Base-by-base conservation (phyloP, 164 flowering plant genomes). In the Cinnamomum chago region DNA sequence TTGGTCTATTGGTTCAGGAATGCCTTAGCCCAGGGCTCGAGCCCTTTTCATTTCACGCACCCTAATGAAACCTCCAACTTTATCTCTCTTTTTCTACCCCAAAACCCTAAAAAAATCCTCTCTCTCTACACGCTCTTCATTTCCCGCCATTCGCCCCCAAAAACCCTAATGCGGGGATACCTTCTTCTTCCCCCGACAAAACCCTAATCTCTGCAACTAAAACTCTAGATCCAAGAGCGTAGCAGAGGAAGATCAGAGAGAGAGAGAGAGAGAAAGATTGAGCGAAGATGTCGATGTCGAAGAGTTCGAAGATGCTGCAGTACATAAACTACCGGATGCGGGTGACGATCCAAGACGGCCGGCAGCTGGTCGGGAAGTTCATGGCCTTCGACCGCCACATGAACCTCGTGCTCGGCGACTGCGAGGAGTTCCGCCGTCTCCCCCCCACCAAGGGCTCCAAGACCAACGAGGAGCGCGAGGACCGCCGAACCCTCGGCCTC, bases 321-420 rank as follows among this genome's bases (percentile, higher is more conserved):
- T 91, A 84, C 85, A 91, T 95, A 76, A 95, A 95, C 86, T 95
- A 95, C 86, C 78, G 98, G 64, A 95, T 95, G 98, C 90, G 98
- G 1, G 98, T 95, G 35, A 92, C 97, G 20, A 93, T 95, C 87
- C 97, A 91, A 33, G 98, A 95, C 78, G 98, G 98, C 17, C 95
- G 98, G 6, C 97, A 95, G 68, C 91, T 95, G 28, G 86, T 95
- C 71, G 98, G 98, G 0, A 95, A 95, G 76, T 95, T 95, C 85
- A 95, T 95, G 98, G 98, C 98, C 71, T 93, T 93, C 81, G 98
- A 95, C 73, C 97, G 98, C 72, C 98, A 95, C 86, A 95, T 95
- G 98, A 95, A 95, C 76, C 97, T 95, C 75, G 97, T 95, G 51
- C 88, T 93, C 70, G 97, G 98, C 58, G 98, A 95, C 80, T 91